Base-by-base conservation (phyloP, 495 filamentous ascomycete species). In the Neurospora terricola region DNA sequence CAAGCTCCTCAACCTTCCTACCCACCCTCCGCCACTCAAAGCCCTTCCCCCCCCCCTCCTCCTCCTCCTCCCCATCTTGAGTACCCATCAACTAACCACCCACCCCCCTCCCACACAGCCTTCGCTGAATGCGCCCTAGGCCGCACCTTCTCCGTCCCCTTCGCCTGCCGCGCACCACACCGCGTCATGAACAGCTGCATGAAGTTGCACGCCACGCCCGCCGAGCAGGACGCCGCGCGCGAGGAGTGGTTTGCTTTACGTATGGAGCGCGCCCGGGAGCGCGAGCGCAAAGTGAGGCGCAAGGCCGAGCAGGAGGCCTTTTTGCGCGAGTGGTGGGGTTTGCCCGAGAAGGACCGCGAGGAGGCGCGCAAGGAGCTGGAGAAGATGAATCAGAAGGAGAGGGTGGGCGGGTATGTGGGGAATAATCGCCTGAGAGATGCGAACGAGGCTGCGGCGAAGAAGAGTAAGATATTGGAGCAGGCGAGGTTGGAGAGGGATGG, bases 101-200 rank as follows among this genome's bases (percentile, higher is more conserved):
- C 8, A 21, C 12, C 12, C n/a, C 71, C 42, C 62, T 18, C n/a
- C 71, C 42, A 39, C 34, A 72, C 73, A 97, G 95, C 90, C 72
- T 81, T 98, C 82, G 96, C 96, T 66, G 87, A 91, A 78, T 99
- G 96, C 86, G 94, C 94, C 36, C 86, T 88, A 42, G 90, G 89
- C 81, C 91, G 93, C 71, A 98, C 96, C 12, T 85, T 98, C 76
- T 91, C 90, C 40, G 91, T 93, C 21, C 90, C 92, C 3, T 97
- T 94, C 87, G 86, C 89, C 18, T 99, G 96, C 83, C 91, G 94
- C 37, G 81, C 83, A 10, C 86, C 94, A 76, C 91, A 92, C 59
- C 88, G 90, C 42, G 85, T 88, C 27, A 99, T 99, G 96, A 98
- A 98, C 83, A 86, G 83, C 70, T 99, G 96, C 83, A 97, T 99